Base-by-base conservation (phyloP, 2,329 filamentous ascomycete genomes). In the Fusarium veterinarium region DNA sequence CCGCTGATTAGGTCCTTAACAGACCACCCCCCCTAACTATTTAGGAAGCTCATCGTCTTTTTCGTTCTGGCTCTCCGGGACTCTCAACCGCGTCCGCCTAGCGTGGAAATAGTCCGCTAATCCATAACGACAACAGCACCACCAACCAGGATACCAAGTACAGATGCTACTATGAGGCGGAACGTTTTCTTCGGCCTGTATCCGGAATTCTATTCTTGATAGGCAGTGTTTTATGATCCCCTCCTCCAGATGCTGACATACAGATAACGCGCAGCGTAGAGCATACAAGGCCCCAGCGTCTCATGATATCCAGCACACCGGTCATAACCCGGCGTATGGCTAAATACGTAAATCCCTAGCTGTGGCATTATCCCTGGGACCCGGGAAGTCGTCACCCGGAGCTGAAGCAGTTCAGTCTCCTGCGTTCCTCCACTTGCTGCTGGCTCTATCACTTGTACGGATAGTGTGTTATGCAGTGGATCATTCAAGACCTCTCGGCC, bases 31-130 rank as follows among this genome's bases (percentile, higher is more conserved):
- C 44, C 30, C 49, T n/a, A 53, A 41, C 51, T 53, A 49, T 60
- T 57, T 46, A 52, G 61, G 51, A 56, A 73, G 53, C 25, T 51
- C 30, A 51, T 60, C 35, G 65, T 45, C 65, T 57, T 73, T 55
- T 60, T 42, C 53, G 56, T 66, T 71, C 65, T 58, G 52, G 51
- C 28, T 62, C 57, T 53, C 64, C 71, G 71, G 71, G 56, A 67
- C 67, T 63, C 44, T 48, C 19, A 72, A 60, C 71, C 67, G 64
- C 45, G 48, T 66, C 71, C 71, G 67, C 64, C 71, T 74, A 74
- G 71, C 68, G 67, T 53, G 42, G 31, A 60, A 66, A 40, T 61
- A 46, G 62, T 44, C 64, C 60, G 41, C 68, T 74, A 74, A 60
- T 35, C 49, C 58, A 63, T 46, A 53, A 44, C 42, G 44, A 38